These are phyloP conservation scores for Hypoxylon sp. DNA, from an alignment of 2,329 filamentous ascomycete genomes.

Conservation along the genomic window DNA sequence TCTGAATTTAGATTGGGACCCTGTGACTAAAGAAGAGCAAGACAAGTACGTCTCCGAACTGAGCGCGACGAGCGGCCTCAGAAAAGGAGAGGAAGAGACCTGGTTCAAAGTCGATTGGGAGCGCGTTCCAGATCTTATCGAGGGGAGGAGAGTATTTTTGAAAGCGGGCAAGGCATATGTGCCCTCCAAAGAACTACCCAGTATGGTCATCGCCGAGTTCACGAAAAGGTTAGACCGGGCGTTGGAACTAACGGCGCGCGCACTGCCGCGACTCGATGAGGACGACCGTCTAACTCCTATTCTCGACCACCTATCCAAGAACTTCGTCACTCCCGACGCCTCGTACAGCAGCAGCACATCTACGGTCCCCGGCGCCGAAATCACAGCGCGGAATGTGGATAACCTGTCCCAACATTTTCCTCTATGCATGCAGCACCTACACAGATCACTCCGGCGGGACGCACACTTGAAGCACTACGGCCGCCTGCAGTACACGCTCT, in stretches of 20 bases:
- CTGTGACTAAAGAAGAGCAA: constrained; percentile 83
- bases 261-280: constrained; percentile 91
- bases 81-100: constrained; percentile 76
- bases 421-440: constrained; percentile 93
- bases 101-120: constrained; percentile 99
- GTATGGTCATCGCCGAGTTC: constrained; percentile 91
- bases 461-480: constrained; percentile 94
- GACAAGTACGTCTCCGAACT: constrained; percentile 72
- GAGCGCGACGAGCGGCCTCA: constrained; percentile 59
- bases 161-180: constrained; percentile 90
- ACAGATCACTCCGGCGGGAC: constrained; percentile 86
- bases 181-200: constrained; percentile 85
- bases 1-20: constrained; percentile 86
- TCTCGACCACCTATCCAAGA: constrained; percentile 86
- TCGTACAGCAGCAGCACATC: constrained; percentile 77
- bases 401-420: constrained; percentile 84
- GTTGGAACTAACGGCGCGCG: constrained; percentile 91
- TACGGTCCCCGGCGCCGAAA: constrained; percentile 76
- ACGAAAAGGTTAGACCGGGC: constrained; percentile 81
- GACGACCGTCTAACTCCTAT: constrained; percentile 86
- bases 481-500: constrained; percentile 93
- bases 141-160: constrained; percentile 80
- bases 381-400: constrained; percentile 84
- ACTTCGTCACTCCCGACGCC: constrained; percentile 92
- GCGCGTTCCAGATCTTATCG: constrained; percentile 89